Evolutionary conservation across 179 eudicot genomes (phyloP), one percentile per base, ranked within the genome.

Genomic region (Amaranthus tricolor): DNA sequence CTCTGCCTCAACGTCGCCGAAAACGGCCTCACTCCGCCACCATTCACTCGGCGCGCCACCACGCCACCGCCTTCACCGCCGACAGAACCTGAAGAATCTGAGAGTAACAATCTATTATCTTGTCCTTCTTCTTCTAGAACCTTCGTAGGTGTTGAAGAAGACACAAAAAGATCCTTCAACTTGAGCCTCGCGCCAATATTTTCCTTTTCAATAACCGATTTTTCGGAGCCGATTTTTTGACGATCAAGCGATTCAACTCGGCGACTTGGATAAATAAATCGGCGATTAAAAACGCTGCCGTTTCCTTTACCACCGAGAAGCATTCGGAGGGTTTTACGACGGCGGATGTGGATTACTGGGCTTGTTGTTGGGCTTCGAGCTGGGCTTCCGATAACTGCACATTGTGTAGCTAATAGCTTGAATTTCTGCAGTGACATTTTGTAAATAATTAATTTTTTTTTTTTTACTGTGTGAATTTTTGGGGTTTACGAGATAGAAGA

Each of bases 281-380:
- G 70, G 0, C 84, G 83, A 56, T 72, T 70, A 54, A 76, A 83
- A 31, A 47, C 74, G 76, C 63, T 67, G 54, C 61, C 43, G 71
- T 19, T 53, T 4, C 77, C 43, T 7, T 86, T 80, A 53, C 88
- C 78, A 80, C 87, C 75, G 83, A 94, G 96, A 49, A 94, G 79
- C 96, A 89, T 94, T 2, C 97, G 85, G 58, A 94, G 94, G 47
- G 97, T 90, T 70, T 83, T 94, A 24, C 98, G 90, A 63, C 98
- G 97, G 85, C 98, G 96, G 86, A 94, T 92, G 80, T 90, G 97
- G 72, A 90, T 77, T 6, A 90, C 90, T 0, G 98, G 98, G 70
- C 96, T 92, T 0, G 93, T 74, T 0, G 96, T 81, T 1, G 98
- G 98, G 82, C 98, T 92, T 5, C 91, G 84, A 0, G 90, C 76